Base-by-base conservation (phyloP, 1,284 basidiomycete genomes). In the Apiotrichum porosum region DNA sequence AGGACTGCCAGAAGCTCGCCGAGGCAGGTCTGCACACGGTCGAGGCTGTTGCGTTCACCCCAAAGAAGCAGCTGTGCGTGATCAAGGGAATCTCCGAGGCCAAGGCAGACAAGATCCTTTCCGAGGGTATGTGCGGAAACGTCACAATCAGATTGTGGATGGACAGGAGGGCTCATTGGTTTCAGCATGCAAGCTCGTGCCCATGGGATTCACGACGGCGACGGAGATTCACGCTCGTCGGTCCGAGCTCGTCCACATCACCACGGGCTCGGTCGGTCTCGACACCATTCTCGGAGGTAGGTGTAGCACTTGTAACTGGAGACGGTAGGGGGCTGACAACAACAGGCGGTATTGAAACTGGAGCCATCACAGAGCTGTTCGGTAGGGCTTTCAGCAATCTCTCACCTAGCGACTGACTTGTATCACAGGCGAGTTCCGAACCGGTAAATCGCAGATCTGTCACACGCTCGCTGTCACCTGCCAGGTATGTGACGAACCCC, bases 401-500 rank as follows among this genome's bases (percentile, higher is more conserved):
- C 24, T 30, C n/a, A n/a, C n/a, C n/a, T n/a, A n/a, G n/a, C n/a
- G n/a, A 3, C 17, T 28, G 30, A n/a, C 40, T 56, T 31, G 48
- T 36, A 33, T 9, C 12, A 9, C 46, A 72, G 70, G 70, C 51
- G 95, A 99, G 75, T 99, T 97, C 75, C 80, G 95, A 60, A 98
- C 95, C 9, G 95, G 95, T 49, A 98, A 99, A 76, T 95, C 91
- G 31, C 95, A 99, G 68, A 81, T 99, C 43, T 98, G 95, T 71
- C 95, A 99, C 68, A 97, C 94, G 0, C 81, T 99, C 31, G 92
- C 95, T 0, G 95, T 97, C 14, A 97, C 94, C 6, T 99, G 95
- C 69, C 95, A 97, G 64, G 78, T 79, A 43, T 17, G 47, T 33
- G 21, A 23, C 17, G 6, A 28, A 28, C 26, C 26, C 8, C 26